Percentiles rank a stretch among this genome's conserved stretches.
These are phyloP conservation scores for Voacanga thouarsii DNA, from an alignment of 257 asterid species.

Conservation along the genomic window DNA sequence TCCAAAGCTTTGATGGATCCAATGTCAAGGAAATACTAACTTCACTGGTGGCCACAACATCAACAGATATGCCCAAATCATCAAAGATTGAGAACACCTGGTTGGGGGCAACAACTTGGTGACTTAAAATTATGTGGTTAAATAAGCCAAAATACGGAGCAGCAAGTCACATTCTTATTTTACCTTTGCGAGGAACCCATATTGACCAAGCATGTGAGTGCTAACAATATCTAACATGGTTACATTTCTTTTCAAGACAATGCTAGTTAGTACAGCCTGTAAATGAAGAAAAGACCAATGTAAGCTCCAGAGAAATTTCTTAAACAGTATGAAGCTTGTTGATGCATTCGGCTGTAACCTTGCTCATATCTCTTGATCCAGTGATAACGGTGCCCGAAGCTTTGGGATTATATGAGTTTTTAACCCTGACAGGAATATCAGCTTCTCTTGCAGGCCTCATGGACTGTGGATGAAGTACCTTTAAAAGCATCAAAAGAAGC, in stretches of 20 bases:
- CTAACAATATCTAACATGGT: conserved; percentile 92
- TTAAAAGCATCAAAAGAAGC: conserved; percentile 19
- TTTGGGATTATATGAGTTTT: conserved; percentile 82
- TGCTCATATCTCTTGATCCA: conserved; percentile 75
- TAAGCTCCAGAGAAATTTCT: conserved; percentile 10
- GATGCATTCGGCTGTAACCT: conserved; percentile 35
- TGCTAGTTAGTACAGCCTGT: conserved; percentile 93
- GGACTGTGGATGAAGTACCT: conserved; percentile 96
- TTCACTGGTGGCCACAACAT: conserved; percentile 95
- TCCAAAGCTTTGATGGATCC: conserved; percentile 96
- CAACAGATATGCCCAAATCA: conserved; percentile 93
- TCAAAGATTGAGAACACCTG: conserved; percentile 85
- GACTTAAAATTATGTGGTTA: conserved; percentile 14
- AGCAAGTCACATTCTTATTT: conserved; percentile 12
- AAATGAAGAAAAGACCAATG: conserved; percentile 14
- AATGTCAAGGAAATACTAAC: conserved; percentile 87
- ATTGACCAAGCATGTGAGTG: conserved; percentile 93
- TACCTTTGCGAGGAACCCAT: conserved; percentile 92
- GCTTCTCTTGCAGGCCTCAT: conserved; percentile 98
- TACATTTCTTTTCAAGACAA: conserved; percentile 80
- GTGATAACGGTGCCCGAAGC: conserved; percentile 92
- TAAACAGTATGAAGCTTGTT: conserved; percentile 8
- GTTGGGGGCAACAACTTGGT: conserved; percentile 13
- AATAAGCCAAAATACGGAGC: conserved; percentile 6
- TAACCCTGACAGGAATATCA: conserved; percentile 87